These are phyloP conservation scores for Blastobotrys attinorum DNA, from an alignment of 805 yeast genomes.

Conservation along the genomic window DNA sequence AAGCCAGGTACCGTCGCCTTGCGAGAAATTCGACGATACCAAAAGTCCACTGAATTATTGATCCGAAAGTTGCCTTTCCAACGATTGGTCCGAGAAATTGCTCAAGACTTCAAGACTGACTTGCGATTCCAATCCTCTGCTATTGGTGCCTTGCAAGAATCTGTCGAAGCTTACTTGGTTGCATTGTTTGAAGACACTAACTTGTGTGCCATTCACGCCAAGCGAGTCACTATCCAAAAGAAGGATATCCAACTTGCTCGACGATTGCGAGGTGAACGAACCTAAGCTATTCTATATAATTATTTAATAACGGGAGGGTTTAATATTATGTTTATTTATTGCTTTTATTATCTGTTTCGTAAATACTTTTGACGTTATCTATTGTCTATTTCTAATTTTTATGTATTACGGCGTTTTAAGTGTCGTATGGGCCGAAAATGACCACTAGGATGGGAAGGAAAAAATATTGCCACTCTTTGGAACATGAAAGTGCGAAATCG, in stretches of 20 bases:
- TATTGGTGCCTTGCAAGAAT: conserved; percentile 84
- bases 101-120: conserved; percentile 80
- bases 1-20: conserved; percentile 94
- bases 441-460: too few relatives aligned
- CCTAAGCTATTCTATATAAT: conserved; percentile 26
- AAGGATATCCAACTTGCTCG: conserved; percentile 86
- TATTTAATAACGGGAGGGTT: neutral
- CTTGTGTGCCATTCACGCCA: conserved; percentile 88
- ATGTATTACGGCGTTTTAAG: too few relatives aligned
- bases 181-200: conserved; percentile 83
- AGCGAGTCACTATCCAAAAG: conserved; percentile 90
- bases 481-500: too few relatives aligned
- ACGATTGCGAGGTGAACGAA: conserved; percentile 86
- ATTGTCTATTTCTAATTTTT: too few relatives aligned
- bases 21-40: conserved; percentile 89
- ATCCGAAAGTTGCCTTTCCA: conserved; percentile 88
- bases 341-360: too few relatives aligned
- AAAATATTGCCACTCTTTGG: too few relatives aligned
- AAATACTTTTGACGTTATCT: too few relatives aligned
- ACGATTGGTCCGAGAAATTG: conserved; percentile 83
- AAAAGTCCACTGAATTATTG: conserved; percentile 78
- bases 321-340: neutral
- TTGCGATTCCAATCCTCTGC: conserved; percentile 86
- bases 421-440: too few relatives aligned
- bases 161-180: conserved; percentile 83